phyloP scores from a whole-genome alignment of 345 rosid species.

The Noccaea caerulescens region DNA sequence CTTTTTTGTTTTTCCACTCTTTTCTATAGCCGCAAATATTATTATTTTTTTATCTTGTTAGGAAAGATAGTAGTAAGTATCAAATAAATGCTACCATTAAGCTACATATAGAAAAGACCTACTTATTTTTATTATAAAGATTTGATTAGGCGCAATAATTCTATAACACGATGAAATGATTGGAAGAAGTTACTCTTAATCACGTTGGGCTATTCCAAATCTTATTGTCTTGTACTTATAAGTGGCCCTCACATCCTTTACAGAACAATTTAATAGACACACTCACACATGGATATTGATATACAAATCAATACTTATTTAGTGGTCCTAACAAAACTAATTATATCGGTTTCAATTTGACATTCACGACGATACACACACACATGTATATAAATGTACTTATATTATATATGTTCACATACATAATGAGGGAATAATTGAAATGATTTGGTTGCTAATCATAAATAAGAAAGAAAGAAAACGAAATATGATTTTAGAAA shows the following conservation, averaged over 20 bases:
- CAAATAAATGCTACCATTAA: slow-evolving; percentile 13
- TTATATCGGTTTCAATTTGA: slow-evolving; percentile 17
- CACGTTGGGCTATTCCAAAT: slow-evolving; percentile 44
- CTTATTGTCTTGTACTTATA: slow-evolving; percentile 41
- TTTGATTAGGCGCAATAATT: slow-evolving; percentile 39
- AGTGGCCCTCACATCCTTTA: slow-evolving; percentile 49
- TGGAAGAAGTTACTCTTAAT: slow-evolving; percentile 46
- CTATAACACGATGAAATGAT: slow-evolving; percentile 45
- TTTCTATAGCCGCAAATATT: not conserved
- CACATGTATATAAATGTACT: not conserved
- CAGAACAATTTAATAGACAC: slow-evolving; percentile 33
- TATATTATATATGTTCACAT: not conserved
- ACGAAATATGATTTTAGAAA: not conserved
- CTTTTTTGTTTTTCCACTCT: not conserved
- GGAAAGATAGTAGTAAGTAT: slow-evolving; percentile 4
- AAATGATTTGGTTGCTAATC: slow-evolving; percentile 42
- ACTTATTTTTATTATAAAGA: slow-evolving; percentile 16
- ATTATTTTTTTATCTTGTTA: not conserved
- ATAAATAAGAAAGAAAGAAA: slow-evolving; percentile 18
- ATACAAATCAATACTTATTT: slow-evolving; percentile 22
- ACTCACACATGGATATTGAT: slow-evolving; percentile 34
- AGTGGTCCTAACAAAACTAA: slow-evolving; percentile 39
- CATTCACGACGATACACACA: slow-evolving; percentile 11
- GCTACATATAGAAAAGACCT: slow-evolving; percentile 14
- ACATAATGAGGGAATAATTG: slow-evolving; percentile 37